Evolutionary conservation across 768 basidiomycete genomes (phyloP).

Genomic region (Rhizopogon roseolus): DNA sequence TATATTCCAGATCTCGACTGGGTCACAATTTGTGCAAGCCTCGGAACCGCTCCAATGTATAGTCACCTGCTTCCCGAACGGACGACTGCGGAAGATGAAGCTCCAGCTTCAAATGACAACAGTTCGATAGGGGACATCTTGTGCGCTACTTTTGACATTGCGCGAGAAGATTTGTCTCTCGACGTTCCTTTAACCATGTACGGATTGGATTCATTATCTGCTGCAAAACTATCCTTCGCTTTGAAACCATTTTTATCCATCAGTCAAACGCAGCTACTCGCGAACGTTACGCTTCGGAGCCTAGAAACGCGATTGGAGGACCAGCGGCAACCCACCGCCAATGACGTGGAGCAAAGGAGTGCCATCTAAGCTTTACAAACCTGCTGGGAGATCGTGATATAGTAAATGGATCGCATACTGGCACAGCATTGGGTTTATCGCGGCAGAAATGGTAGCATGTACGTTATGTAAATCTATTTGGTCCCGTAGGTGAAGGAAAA

Average conservation of each 20-base stretch:
- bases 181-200: conserved; percentile 37
- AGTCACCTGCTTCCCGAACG: conserved; percentile 13
- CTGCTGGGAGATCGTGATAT: neutral
- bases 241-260: conserved; percentile 15
- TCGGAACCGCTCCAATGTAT: conserved; percentile 16
- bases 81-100: conserved; percentile 6
- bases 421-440: conserved; percentile 6
- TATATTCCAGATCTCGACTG: conserved; percentile 33
- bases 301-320: neutral
- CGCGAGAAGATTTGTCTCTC: conserved; percentile 27
- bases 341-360: neutral
- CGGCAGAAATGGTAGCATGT: neutral
- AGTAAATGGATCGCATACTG: conserved; percentile 3
- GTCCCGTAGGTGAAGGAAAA: too few species aligned
- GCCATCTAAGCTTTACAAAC: neutral
- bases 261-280: neutral
- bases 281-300: neutral
- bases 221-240: conserved; percentile 29
- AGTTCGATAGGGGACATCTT: conserved; percentile 12
- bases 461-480: too few species aligned
- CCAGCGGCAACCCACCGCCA: neutral
- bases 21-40: conserved; percentile 15
- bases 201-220: conserved; percentile 38
- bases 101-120: neutral
- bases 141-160: conserved; percentile 23